Evolutionary conservation across 495 filamentous ascomycete genomes (phyloP), one percentile per base, ranked within the genome.

Genomic region (Lichenothelia convexa): DNA sequence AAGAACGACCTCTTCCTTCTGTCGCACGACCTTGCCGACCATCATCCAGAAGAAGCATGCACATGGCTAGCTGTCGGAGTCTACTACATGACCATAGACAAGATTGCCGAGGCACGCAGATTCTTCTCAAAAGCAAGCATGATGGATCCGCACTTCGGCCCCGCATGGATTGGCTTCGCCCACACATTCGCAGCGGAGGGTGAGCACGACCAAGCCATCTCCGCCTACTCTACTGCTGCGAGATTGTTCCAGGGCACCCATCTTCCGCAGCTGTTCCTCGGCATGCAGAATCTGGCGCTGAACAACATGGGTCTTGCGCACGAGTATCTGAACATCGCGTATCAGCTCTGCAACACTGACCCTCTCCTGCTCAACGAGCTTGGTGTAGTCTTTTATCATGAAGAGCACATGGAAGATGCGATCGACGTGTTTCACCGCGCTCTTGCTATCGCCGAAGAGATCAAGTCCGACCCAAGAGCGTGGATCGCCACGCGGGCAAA

Each of bases 121-220:
- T 95, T 83, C 61, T 99, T 99, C 58, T 87, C 80, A 41, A 99
- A 99, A 63, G 80, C 89, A 9, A 85, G 77, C 44, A 78, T 93
- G 67, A 80, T 99, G 70, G 85, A 99, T 51, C 82, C 89, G 20
- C 89, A 95, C 59, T 95, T 92, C 46, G 91, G 89, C 4, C 82
- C 91, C 4, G 89, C 89, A 26, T 99, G 89, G 89, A 95, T 99
- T 41, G 89, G 89, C 6, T 99, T 99, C 57, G 89, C 89, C 17
- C 89, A 99, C 60, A 99, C 91, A 0, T 99, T 99, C 53, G 91
- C 89, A n/a, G 87, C 87, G n/a, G 89, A 99, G 57, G 89, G 91
- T 36, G 89, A 99, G 57, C 85, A 95, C 57, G 89, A 99, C 51
- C 89, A 99, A 59, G 89, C 89, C 35, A 93, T 99, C 42, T 86